phyloP scores from a whole-genome alignment of 352 stramenopile genomes.

The Globisporangium canariense region DNA sequence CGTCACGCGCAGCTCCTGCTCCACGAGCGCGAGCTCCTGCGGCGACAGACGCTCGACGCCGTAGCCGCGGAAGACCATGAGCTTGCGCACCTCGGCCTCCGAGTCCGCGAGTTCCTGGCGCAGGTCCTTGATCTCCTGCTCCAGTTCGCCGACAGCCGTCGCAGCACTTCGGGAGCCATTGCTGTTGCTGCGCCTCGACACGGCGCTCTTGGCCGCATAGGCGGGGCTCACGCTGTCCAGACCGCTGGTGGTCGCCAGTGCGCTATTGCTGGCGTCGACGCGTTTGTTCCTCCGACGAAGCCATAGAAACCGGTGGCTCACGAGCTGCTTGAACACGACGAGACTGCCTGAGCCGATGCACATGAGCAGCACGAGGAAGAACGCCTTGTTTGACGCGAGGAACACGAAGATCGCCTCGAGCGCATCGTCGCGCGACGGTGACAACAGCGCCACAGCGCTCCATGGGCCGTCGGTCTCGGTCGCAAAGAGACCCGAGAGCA shows the following conservation, averaged over 20 bases:
- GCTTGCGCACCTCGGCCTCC: slow-evolving; percentile 61
- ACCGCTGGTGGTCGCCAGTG: neutral
- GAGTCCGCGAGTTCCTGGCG: slow-evolving; percentile 75
- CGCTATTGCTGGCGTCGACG: neutral
- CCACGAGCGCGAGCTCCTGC: slow-evolving; percentile 49
- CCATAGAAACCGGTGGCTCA: slow-evolving; percentile 30
- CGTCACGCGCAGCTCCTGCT: slow-evolving; percentile 50
- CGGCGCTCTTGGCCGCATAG: neutral
- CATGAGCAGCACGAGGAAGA: slow-evolving; percentile 39
- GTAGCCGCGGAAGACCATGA: slow-evolving; percentile 78
- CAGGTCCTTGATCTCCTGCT: slow-evolving; percentile 64
- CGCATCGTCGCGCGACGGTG: slow-evolving; percentile 41
- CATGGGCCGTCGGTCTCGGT: slow-evolving; percentile 54
- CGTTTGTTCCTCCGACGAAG: neutral
- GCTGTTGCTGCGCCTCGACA: neutral
- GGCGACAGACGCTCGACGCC: slow-evolving; percentile 51
- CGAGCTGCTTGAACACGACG: slow-evolving; percentile 34
- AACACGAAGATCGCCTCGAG: slow-evolving; percentile 50
- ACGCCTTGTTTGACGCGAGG: slow-evolving; percentile 43
- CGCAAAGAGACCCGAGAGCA: slow-evolving; percentile 46
- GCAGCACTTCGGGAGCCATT: neutral
- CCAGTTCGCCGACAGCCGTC: slow-evolving; percentile 19
- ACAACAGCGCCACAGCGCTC: slow-evolving; percentile 44
- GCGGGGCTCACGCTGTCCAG: neutral
- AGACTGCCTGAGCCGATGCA: slow-evolving; percentile 49